Base-by-base conservation (phyloP, 768 basidiomycete genomes). In the Lactarius indigo region DNA sequence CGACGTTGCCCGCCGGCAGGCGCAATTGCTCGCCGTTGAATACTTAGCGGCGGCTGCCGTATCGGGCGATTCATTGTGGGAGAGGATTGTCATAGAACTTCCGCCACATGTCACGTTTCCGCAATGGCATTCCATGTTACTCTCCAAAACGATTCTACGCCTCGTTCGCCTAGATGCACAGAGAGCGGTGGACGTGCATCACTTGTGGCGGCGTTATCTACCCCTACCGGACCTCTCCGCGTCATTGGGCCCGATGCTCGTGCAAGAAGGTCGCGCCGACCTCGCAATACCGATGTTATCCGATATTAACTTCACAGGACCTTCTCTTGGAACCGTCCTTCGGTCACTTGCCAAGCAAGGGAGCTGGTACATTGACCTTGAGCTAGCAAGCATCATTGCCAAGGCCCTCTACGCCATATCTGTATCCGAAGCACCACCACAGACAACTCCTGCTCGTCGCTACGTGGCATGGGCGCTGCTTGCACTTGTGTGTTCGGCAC, bases 401-500 rank as follows among this genome's bases (percentile, higher is more conserved):
- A 64, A 44, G 20, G 65, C 69, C 7, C 71, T 86, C 42, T 68
- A 65, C 54, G 72, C 70, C 2, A 64, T 83, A 39, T 86, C 83
- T 64, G 54, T 67, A 10, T 72, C 71, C 3, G 74, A 70, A 4
- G 69, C 70, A 20, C 82, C 82, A 0, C 73, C 77, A 0, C 69
- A 73, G 66, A 82, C 82, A 62, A 80, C 81, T 69, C 1, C 57
- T 28, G 41, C 63, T 12, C 81, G 80, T 58, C 71, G 74, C 37
- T 68, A 73, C n/a, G 72, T 87, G 39, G 80, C 83, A 13, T 82
- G 79, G 68, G 64, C 54, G 17, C 41, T 70, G n/a, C 59, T 69
- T 2, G 77, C 84, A 31, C 74, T 86, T 58, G 58, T 64, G 72
- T 72, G 33, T 73, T 80, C 63, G 71, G 77, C 74, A 13, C 77